phyloP scores from a whole-genome alignment of 2,329 filamentous ascomycete species.

The Lasiodiplodia theobromae region DNA sequence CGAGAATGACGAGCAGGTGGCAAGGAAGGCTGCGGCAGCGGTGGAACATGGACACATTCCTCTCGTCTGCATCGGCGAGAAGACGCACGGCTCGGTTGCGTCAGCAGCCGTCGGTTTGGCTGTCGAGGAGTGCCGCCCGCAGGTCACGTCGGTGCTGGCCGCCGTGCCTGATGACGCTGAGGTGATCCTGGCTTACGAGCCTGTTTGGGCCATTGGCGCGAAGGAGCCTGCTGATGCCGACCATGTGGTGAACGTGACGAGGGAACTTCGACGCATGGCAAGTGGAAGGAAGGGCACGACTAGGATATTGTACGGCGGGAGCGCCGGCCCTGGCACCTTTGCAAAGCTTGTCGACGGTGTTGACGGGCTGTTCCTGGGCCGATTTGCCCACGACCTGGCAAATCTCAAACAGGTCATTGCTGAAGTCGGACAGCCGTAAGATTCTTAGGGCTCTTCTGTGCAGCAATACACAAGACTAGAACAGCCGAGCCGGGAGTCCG shows the following conservation, averaged over 20 bases:
- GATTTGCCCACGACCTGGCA: constrained; percentile 79
- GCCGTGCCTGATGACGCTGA: constrained; percentile 69
- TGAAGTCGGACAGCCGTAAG: constrained; percentile 66
- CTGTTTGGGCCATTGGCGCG: constrained; percentile 87
- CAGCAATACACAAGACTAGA: neutral
- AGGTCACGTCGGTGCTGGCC: constrained; percentile 69
- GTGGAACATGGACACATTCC: constrained; percentile 75
- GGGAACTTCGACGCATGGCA: constrained; percentile 66
- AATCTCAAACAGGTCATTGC: constrained; percentile 74
- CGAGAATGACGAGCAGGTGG: constrained; percentile 74
- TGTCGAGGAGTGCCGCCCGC: constrained; percentile 69
- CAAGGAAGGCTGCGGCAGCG: constrained; percentile 73
- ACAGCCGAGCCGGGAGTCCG: neutral
- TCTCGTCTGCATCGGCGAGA: constrained; percentile 82
- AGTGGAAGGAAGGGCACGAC: constrained; percentile 62
- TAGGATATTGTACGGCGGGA: constrained; percentile 82
- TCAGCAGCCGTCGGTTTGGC: constrained; percentile 64
- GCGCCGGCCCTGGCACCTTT: constrained; percentile 81
- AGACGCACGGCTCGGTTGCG: constrained; percentile 55
- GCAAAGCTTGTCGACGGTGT: constrained; percentile 70
- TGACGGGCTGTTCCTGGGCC: constrained; percentile 81
- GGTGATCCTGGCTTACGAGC: constrained; percentile 83
- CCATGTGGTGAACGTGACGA: constrained; percentile 75
- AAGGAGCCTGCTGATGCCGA: constrained; percentile 72
- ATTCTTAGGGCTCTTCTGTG: neutral